Percentiles rank a stretch among this genome's conserved stretches.
phyloP scores from a whole-genome alignment of 1,284 basidiomycete species.

The Testicularia cyperi region DNA sequence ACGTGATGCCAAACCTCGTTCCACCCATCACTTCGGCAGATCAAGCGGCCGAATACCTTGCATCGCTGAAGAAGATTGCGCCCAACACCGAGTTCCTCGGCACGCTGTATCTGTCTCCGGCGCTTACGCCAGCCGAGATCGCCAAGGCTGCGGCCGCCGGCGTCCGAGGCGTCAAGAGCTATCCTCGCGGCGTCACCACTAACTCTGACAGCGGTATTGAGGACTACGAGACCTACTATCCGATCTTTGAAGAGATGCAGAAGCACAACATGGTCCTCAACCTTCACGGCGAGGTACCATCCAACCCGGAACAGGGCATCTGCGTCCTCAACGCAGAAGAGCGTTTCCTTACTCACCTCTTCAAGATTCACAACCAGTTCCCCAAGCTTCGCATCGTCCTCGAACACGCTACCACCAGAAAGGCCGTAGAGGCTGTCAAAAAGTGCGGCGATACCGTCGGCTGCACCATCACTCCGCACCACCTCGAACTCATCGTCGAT shows the following conservation, averaged over 20 bases:
- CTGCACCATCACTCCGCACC: constrained; percentile 96
- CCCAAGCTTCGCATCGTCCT: constrained; percentile 93
- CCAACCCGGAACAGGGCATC: constrained; percentile 78
- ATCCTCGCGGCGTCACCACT: constrained; percentile 95
- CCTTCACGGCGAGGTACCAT: constrained; percentile 94
- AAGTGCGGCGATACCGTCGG: constrained; percentile 72
- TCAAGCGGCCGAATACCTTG: constrained; percentile 78
- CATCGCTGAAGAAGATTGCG: constrained; percentile 74
- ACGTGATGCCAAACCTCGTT: constrained; percentile 97
- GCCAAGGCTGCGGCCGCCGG: constrained; percentile 68
- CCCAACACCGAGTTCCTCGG: constrained; percentile 83
- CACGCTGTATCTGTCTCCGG: constrained; percentile 90
- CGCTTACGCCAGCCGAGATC: constrained; percentile 87
- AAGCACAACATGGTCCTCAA: constrained; percentile 90
- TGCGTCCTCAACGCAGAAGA: constrained; percentile 93
- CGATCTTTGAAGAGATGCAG: constrained; percentile 93
- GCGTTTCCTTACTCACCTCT: constrained; percentile 83
- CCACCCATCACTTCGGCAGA: constrained; percentile 87
- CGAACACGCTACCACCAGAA: constrained; percentile 96
- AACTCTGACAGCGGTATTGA: constrained; percentile 97
- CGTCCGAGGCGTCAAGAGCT: constrained; percentile 82
- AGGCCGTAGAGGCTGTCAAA: constrained; percentile 76
- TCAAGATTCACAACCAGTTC: constrained; percentile 78
- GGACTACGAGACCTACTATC: constrained; percentile 91
- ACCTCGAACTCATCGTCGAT: constrained; percentile 90